Evolutionary conservation across 352 stramenopile species (phyloP), one percentile per base, ranked within the genome.

Genomic region (Phytophthora boehmeriae): DNA sequence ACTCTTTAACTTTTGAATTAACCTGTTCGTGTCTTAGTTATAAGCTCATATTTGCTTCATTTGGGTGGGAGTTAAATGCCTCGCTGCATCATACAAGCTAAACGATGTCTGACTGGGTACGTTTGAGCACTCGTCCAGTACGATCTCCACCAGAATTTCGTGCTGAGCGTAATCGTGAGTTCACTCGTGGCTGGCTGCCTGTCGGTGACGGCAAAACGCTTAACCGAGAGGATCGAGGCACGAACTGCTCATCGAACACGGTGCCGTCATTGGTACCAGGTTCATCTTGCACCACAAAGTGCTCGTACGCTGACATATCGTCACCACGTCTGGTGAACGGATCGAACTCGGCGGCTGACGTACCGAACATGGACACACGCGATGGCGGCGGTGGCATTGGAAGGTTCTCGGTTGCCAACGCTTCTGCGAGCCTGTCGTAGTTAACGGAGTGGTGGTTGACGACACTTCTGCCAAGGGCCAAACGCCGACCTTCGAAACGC

Each of bases 321-420:
- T 62, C 49, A 10, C 54, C 65, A 25, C 75, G 77, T 17, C 63
- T 63, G 2, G 67, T 47, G 59, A 90, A 90, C 53, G 77, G 78
- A 42, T 90, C 80, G 50, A 80, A 75, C 0, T 68, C 69, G 11
- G 71, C 75, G 4, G 68, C 71, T 10, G 75, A 83, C 13, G 75
- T 83, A 56, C 80, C 80, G 39, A 87, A 88, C 78, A 90, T 88
- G 16, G 75, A 82, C 59, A 90, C 80, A 59, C 80, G 80, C 47
- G 71, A 72, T n/a, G 80, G 80, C 2, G 80, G 75, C 8, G 75
- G 75, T 11, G 75, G 75, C 68, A 84, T 63, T 14, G 75, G 75
- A 5, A 81, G 54, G 44, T 81, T 78, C 47, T 78, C 72, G 32
- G 70, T 61, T 2, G 59, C 66, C 19, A 85, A 45, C 32, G 66